Evolutionary conservation across 2,329 filamentous ascomycete genomes (phyloP).

Genomic region (Lasiodiplodia gonubiensis): DNA sequence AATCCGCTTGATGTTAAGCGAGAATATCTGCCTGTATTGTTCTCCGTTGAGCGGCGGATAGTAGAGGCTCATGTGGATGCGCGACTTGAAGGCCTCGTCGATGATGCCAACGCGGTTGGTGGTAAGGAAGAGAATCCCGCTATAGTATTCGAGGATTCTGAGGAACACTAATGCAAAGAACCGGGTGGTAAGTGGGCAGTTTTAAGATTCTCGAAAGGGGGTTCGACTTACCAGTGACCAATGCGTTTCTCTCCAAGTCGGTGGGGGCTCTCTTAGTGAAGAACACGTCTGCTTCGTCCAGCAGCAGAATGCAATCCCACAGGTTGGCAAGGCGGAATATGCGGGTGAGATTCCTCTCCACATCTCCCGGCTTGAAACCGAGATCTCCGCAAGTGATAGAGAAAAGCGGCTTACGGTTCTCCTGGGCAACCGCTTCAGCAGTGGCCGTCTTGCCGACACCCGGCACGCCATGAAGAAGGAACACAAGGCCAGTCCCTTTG

Average conservation of each 20-base stretch:
- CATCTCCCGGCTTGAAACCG: constrained; percentile 27
- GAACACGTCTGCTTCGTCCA: constrained; percentile 57
- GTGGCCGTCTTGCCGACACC: neutral
- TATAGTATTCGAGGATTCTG: constrained; percentile 21
- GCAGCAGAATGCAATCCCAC: constrained; percentile 59
- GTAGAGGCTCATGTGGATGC: constrained; percentile 25
- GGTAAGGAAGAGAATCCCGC: constrained; percentile 43
- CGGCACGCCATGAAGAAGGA: neutral
- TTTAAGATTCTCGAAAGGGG: neutral
- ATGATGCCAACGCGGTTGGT: constrained; percentile 43
- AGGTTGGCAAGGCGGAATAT: constrained; percentile 8
- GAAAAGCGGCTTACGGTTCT: neutral
- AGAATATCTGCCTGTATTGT: too few relatives aligned
- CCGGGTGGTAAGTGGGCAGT: neutral
- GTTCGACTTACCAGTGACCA: constrained; percentile 10
- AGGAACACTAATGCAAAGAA: constrained; percentile 28
- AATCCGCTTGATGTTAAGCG: constrained; percentile 4
- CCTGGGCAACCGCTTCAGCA: neutral
- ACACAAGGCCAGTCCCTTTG: constrained; percentile 1
- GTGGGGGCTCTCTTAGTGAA: constrained; percentile 32
- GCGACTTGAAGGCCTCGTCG: constrained; percentile 29
- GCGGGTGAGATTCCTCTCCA: constrained; percentile 29
- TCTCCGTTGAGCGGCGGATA: constrained; percentile 19
- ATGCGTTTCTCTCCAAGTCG: constrained; percentile 8
- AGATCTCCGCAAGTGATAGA: constrained; percentile 26